These are phyloP conservation scores for Cercis canadensis DNA, from an alignment of 306 rosid genomes.

Conservation along the genomic window DNA sequence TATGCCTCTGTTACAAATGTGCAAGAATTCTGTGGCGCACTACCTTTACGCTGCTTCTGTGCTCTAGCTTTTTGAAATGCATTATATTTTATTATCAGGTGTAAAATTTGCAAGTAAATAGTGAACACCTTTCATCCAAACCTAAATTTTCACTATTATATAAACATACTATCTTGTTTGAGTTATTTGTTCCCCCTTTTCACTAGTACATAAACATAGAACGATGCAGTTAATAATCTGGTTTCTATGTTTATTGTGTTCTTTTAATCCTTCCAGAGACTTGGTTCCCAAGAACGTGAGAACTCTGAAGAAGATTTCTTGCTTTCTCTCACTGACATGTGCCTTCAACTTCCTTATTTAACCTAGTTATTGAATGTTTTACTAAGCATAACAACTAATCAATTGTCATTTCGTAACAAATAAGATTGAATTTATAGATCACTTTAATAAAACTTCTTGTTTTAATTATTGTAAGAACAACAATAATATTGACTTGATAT, in stretches of 20 bases:
- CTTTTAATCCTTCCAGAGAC: slow-evolving; percentile 58
- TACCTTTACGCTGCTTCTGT: neutral
- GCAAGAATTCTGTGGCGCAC: neutral
- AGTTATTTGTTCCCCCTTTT: slow-evolving; percentile 1
- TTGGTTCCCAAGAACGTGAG: slow-evolving; percentile 83
- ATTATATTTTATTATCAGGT: slow-evolving; percentile 4
- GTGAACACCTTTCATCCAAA: slow-evolving; percentile 10
- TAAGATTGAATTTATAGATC: no score
- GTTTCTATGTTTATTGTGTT: neutral
- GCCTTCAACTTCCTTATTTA: no score
- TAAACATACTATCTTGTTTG: neutral
- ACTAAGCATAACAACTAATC: no score
- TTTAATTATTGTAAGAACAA: no score
- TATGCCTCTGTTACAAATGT: slow-evolving; percentile 7
- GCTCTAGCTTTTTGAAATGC: slow-evolving; percentile 13
- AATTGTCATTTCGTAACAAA: no score
- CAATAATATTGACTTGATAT: no score
- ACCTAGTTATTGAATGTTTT: no score
- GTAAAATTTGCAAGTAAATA: slow-evolving; percentile 6
- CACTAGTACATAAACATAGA: slow-evolving; percentile 2
- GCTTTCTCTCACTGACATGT: slow-evolving; percentile 62
- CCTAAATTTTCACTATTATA: no score
- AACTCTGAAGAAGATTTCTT: slow-evolving; percentile 66
- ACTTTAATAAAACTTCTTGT: no score
- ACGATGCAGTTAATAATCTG: slow-evolving; percentile 3